phyloP scores from a whole-genome alignment of 305 asterid species.

The Rubia peregrina region DNA sequence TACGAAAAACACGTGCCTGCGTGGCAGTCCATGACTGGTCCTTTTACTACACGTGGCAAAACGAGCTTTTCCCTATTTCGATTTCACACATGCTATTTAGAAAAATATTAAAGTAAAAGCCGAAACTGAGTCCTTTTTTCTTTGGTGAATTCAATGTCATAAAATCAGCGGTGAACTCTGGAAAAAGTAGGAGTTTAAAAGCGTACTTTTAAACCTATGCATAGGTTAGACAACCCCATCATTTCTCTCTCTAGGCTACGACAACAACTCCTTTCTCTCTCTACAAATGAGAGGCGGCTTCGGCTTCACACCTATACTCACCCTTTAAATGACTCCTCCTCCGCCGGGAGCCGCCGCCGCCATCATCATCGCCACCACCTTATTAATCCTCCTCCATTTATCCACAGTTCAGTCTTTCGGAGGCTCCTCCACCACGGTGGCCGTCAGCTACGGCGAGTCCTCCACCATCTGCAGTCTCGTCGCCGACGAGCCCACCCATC shows the following conservation, averaged over 20 bases:
- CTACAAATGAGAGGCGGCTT: constrained; percentile 34
- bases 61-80: background rate
- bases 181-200: background rate
- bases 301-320: constrained; percentile 16
- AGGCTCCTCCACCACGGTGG: constrained; percentile 64
- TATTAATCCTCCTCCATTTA: constrained; percentile 15
- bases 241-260: constrained; percentile 20
- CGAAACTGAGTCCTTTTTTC: background rate
- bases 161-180: background rate
- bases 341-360: constrained; percentile 26
- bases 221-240: background rate
- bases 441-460: constrained; percentile 60
- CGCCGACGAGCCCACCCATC: constrained; percentile 47
- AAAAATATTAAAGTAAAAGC: background rate
- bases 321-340: constrained; percentile 45
- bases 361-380: constrained; percentile 13
- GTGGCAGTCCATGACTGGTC: constrained; percentile 15
- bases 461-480: constrained; percentile 57
- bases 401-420: constrained; percentile 44
- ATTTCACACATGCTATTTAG: background rate
- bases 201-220: background rate
- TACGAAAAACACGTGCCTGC: background rate
- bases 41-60: constrained; percentile 11
- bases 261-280: background rate
- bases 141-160: background rate